Percentiles rank a stretch among this genome's conserved stretches.
phyloP scores from a whole-genome alignment of 2,329 filamentous ascomycete genomes.

The Tolypocladium capitatum region DNA sequence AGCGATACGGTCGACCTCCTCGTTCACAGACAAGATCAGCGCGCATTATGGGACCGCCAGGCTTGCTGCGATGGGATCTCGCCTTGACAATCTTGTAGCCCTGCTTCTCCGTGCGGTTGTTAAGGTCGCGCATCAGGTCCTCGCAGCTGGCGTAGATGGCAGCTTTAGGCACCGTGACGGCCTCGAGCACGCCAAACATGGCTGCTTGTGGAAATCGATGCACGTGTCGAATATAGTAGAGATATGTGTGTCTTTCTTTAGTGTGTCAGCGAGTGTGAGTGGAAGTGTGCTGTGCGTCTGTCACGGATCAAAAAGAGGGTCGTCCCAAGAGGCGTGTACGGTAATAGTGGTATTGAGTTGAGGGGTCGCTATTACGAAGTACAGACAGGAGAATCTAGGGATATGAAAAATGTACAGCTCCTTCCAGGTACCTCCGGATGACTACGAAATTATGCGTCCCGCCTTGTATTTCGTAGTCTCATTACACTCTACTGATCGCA shows the following conservation, averaged over 20 bases:
- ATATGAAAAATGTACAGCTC: too few species aligned
- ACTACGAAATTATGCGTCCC: too few species aligned
- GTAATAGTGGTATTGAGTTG: too few species aligned
- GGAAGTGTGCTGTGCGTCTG: constrained; percentile 6
- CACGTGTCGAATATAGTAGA: constrained; percentile 7
- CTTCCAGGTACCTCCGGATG: too few species aligned
- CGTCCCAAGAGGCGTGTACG: too few species aligned
- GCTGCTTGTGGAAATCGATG: constrained; percentile 11
- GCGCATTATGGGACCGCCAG: constrained; percentile 27
- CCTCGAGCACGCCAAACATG: constrained; percentile 31
- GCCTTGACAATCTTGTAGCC: constrained; percentile 33
- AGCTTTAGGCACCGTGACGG: constrained; percentile 22
- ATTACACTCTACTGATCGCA: too few species aligned
- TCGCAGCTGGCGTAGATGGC: constrained; percentile 26
- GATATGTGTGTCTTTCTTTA: constrained; percentile 9
- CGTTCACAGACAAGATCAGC: constrained; percentile 32
- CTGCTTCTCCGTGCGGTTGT: constrained; percentile 27
- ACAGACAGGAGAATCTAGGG: too few species aligned
- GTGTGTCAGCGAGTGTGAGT: constrained; percentile 3
- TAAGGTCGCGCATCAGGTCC: constrained; percentile 26
- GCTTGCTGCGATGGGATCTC: constrained; percentile 27
- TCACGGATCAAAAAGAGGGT: too few species aligned
- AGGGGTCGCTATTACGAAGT: too few species aligned
- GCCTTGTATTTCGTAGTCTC: too few species aligned
- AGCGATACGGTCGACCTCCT: constrained; percentile 29